Base-by-base conservation (phyloP, 768 basidiomycete species). In the Termitomyces sp. region DNA sequence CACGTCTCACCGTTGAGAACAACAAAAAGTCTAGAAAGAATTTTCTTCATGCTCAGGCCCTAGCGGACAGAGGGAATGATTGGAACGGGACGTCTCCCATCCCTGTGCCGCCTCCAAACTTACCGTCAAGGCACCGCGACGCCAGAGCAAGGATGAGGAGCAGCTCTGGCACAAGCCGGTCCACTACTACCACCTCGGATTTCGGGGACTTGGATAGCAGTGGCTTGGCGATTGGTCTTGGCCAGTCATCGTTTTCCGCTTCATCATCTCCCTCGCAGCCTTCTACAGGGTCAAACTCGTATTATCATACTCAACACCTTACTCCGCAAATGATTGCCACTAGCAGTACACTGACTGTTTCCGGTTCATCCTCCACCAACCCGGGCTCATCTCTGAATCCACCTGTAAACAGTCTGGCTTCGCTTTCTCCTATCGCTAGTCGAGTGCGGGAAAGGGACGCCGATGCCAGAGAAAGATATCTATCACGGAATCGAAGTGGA, bases 401-500 rank as follows among this genome's bases (percentile, higher is more conserved):
- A 63, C 59, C 73, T 46, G 58, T 53, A 10, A 72, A 69, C 55
- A 69, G 70, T 41, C 65, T 74, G 20, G 79, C 80, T 43, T 83
- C 83, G 24, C 69, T 92, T 54, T 89, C 92, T 3, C 92, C 90
- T 3, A 81, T 94, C 57, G 88, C 86, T 29, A 87, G 76, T 63
- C 87, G 90, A 34, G 86, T 94, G 79, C 83, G 86, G 63, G 88
- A 92, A 71, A 80, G 85, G 57, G 92, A 94, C 67, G 91, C 91
- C 20, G 88, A 88, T 67, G 92, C 92, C 37, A 90, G 89, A 78
- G 90, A 92, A 69, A 90, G 92, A 65, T 94, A 92, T 67, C 77
- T 91, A 68, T 78, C 82, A 59, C 82, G 92, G 56, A 90, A 89
- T 74, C 82, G 92, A 56, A 93, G 90, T 67, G 91, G 88, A 50